These are phyloP conservation scores for Salinomyces thailandicus DNA, from an alignment of 2,329 filamentous ascomycete species.

Conservation along the genomic window DNA sequence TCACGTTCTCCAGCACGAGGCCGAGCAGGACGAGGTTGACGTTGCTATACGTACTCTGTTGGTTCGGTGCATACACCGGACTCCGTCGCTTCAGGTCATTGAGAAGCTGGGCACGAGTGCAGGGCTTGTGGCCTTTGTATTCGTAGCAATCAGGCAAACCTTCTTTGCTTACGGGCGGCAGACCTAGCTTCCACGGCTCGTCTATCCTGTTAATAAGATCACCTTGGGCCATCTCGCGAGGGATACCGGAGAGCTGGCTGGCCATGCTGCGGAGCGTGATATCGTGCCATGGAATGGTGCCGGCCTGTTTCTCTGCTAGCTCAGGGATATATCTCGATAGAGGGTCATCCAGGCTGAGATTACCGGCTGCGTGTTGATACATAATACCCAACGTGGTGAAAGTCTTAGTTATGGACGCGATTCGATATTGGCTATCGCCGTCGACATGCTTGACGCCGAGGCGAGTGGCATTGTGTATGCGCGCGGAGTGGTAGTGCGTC, in stretches of 20 bases:
- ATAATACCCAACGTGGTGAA: constrained; percentile 43
- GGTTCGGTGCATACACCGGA: constrained; percentile 34
- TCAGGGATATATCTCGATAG: constrained; percentile 38
- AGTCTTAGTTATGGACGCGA: constrained; percentile 33
- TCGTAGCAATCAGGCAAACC: constrained; percentile 28
- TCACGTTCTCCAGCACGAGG: constrained; percentile 30
- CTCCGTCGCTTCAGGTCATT: constrained; percentile 20
- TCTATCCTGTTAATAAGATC: constrained; percentile 8
- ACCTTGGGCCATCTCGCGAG: constrained; percentile 27
- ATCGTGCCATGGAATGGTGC: constrained; percentile 31
- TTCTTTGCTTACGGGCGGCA: constrained; percentile 27
- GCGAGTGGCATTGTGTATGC: constrained; percentile 26
- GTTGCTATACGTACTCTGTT: constrained; percentile 35
- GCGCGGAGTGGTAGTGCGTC: constrained; percentile 30
- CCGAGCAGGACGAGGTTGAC: constrained; percentile 33
- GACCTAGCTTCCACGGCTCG: constrained; percentile 20
- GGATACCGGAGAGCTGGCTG: constrained; percentile 33
- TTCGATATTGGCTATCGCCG: constrained; percentile 32
- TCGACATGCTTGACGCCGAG: constrained; percentile 29
- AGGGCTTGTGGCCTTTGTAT: constrained; percentile 24
- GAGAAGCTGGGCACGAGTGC: constrained; percentile 26
- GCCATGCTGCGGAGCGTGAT: constrained; percentile 34
- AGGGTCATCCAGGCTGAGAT: constrained; percentile 38
- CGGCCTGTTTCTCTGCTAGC: constrained; percentile 32
- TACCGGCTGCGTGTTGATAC: constrained; percentile 44